Evolutionary conservation across 179 eudicot genomes (phyloP).

Genomic region (Spinacia oleracea): DNA sequence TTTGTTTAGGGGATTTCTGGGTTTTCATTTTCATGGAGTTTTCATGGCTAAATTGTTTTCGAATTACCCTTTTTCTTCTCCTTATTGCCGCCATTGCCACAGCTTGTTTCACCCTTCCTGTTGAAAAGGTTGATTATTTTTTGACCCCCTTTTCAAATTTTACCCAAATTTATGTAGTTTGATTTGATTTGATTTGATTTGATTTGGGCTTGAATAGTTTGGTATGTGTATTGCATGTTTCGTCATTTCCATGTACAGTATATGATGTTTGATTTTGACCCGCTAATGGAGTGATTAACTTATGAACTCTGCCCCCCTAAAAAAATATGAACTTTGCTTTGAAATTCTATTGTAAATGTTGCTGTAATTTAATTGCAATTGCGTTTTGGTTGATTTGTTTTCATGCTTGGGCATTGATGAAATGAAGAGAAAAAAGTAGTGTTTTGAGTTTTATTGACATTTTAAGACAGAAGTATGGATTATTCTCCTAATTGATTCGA

Average conservation of each 20-base stretch:
- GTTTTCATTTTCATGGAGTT: constrained; percentile 48
- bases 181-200: constrained; percentile 16
- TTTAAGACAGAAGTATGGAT: background rate
- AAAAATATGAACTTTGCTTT: background rate
- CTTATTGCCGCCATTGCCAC: constrained; percentile 59
- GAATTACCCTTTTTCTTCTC: constrained; percentile 51
- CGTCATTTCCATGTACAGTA: background rate
- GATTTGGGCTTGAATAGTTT: background rate
- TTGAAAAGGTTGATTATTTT: constrained; percentile 59
- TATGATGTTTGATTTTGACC: background rate
- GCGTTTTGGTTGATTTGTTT: background rate
- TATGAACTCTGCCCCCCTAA: background rate
- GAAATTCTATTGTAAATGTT: no score
- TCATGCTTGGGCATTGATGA: background rate
- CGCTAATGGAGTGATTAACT: background rate
- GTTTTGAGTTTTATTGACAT: background rate
- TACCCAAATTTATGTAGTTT: background rate
- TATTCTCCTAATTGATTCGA: background rate
- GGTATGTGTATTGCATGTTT: background rate
- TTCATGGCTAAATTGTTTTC: constrained; percentile 51
- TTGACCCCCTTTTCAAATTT: constrained; percentile 9
- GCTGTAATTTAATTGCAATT: background rate
- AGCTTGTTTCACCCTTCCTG: constrained; percentile 79
- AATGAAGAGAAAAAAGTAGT: background rate
- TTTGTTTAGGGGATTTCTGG: constrained; percentile 3